A percentile compares a stretch with the other conserved stretches of the same genome.
phyloP scores from a whole-genome alignment of 2,329 filamentous ascomycete genomes.

The Arthrocladium fulminans region DNA sequence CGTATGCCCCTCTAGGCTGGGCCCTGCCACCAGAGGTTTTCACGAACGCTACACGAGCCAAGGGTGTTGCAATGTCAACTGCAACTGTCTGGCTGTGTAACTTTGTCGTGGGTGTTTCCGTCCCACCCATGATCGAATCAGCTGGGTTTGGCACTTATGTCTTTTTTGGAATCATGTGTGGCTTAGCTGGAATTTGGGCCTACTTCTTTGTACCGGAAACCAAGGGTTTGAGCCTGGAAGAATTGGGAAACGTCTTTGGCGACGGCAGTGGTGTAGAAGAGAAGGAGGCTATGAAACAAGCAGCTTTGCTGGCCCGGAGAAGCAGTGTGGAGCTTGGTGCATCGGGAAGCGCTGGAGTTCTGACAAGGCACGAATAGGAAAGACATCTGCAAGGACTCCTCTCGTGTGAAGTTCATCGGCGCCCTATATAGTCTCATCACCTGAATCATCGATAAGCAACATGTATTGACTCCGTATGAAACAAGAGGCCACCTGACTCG shows the following conservation, averaged over 20 bases:
- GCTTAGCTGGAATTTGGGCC: slow-evolving; percentile 44
- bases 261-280: slow-evolving; percentile 16
- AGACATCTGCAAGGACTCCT: too few species aligned
- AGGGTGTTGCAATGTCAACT: slow-evolving; percentile 30
- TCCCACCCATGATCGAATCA: slow-evolving; percentile 21
- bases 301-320: too few species aligned
- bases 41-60: slow-evolving; percentile 28
- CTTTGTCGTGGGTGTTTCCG: slow-evolving; percentile 1
- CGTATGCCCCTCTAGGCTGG: slow-evolving; percentile 33
- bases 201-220: slow-evolving; percentile 51
- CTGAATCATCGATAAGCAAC: too few species aligned
- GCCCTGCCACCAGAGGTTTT: slow-evolving; percentile 33
- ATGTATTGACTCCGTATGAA: too few species aligned
- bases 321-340: too few species aligned
- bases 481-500: too few species aligned
- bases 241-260: slow-evolving; percentile 43
- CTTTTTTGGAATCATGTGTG: slow-evolving; percentile 51
- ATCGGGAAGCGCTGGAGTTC: too few species aligned
- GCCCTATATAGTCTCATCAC: too few species aligned
- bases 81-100: slow-evolving; percentile 30
- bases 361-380: too few species aligned
- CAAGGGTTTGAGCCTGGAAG: slow-evolving; percentile 46
- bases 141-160: slow-evolving; percentile 46
- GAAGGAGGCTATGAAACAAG: slow-evolving; percentile 2
- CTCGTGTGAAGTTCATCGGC: too few species aligned